These are phyloP conservation scores for Diddensiella transvaalensis DNA, from an alignment of 805 yeast species.

Conservation along the genomic window DNA sequence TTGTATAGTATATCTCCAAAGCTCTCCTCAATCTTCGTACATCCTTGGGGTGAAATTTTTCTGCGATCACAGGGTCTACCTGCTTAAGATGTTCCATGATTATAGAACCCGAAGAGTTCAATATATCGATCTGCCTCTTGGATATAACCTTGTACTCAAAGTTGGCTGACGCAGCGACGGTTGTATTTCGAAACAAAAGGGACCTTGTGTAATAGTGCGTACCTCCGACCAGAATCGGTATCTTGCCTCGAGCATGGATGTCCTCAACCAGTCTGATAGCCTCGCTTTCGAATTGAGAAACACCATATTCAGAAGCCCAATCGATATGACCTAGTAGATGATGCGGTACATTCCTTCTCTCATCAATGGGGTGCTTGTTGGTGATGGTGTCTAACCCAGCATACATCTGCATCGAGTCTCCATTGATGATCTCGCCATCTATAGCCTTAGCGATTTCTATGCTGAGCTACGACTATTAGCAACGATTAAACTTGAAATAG, in stretches of 20 bases:
- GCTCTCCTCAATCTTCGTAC: constrained; percentile 73
- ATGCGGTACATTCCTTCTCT: constrained; percentile 71
- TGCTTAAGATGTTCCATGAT: constrained; percentile 46
- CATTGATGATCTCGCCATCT: constrained; percentile 88
- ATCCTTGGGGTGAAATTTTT: constrained; percentile 91
- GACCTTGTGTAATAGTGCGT: constrained; percentile 91
- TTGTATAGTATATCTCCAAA: constrained; percentile 67
- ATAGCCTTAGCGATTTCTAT: constrained; percentile 72
- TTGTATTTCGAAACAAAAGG: constrained; percentile 65
- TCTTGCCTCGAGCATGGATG: constrained; percentile 61
- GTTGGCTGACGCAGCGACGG: constrained; percentile 40
- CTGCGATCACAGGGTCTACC: constrained; percentile 68
- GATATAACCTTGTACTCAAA: constrained; percentile 21
- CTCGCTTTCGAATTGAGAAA: constrained; percentile 73
- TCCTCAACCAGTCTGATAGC: constrained; percentile 51
- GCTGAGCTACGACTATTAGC: constrained; percentile 44
- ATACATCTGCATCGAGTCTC: constrained; percentile 97
- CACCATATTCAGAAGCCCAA: constrained; percentile 79
- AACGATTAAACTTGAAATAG: constrained; percentile 2
- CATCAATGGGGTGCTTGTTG: constrained; percentile 83
- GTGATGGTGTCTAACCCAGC: constrained; percentile 69
- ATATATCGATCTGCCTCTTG: constrained; percentile 38
- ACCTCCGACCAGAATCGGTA: constrained; percentile 92
- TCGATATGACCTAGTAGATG: constrained; percentile 81
- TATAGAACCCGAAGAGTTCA: constrained; percentile 43